A percentile compares a stretch with the other conserved stretches of the same genome.
These are phyloP conservation scores for Polyporus tsugae DNA, from an alignment of 1,284 basidiomycete species.

Conservation along the genomic window DNA sequence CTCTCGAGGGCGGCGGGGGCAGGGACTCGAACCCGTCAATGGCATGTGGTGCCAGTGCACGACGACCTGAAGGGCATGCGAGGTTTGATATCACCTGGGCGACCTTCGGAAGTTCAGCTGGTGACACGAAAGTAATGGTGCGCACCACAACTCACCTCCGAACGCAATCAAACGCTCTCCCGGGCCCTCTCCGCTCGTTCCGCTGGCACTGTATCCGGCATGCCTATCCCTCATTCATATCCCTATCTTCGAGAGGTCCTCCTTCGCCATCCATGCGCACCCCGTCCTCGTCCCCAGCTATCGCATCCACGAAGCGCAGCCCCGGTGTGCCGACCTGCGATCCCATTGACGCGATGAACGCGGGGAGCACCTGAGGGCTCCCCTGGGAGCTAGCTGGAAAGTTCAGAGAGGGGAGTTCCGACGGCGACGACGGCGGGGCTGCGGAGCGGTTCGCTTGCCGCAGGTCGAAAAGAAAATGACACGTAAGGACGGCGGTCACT, in stretches of 20 bases:
- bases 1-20: no score
- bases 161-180: no score
- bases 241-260: neutral
- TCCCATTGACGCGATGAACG: neutral
- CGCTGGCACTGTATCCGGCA: neutral
- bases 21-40: no score
- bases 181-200: no score
- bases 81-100: no score
- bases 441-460: neutral
- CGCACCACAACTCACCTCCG: no score
- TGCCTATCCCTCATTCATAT: neutral
- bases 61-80: no score
- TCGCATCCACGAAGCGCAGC: neutral
- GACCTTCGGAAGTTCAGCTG: no score
- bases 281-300: neutral
- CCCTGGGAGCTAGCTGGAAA: neutral
- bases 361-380: neutral
- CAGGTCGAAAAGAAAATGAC: neutral
- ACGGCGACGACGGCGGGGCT: neutral
- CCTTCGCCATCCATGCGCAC: neutral
- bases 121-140: no score
- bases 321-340: neutral
- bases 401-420: neutral
- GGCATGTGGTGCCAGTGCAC: no score
- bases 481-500: neutral